These are phyloP conservation scores for Epichloe brachyelytri DNA, from an alignment of 2,329 filamentous ascomycete genomes.

Conservation along the genomic window DNA sequence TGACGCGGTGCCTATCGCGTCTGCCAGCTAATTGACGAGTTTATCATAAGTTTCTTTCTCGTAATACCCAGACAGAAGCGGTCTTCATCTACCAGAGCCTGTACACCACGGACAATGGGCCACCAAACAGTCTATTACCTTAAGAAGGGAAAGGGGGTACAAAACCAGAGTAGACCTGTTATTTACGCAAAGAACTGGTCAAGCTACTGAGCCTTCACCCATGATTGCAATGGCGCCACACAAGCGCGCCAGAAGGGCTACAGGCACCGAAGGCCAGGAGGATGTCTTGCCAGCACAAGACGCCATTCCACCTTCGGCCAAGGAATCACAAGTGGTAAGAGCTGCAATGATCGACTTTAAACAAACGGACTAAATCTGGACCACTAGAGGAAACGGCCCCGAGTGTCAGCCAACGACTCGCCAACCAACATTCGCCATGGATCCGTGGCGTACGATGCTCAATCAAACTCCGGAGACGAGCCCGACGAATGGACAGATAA, in stretches of 20 bases:
- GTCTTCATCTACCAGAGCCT: neutral
- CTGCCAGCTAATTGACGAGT: no score
- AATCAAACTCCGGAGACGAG: slow-evolving; percentile 4
- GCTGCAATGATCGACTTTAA: neutral
- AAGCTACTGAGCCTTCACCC: neutral
- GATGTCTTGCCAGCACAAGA: neutral
- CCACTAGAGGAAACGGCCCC: slow-evolving; percentile 13
- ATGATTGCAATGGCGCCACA: slow-evolving; percentile 15
- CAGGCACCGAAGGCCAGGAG: neutral
- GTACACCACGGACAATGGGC: neutral
- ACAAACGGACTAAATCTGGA: neutral
- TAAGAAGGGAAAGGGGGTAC: no score
- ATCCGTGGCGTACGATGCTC: neutral
- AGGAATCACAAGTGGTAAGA: slow-evolving; percentile 1
- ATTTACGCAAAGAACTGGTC: neutral
- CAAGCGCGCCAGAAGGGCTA: slow-evolving; percentile 30
- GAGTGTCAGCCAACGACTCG: slow-evolving; percentile 1
- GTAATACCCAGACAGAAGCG: no score
- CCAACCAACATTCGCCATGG: neutral
- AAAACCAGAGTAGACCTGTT: neutral
- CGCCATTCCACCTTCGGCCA: neutral
- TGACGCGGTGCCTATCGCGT: no score
- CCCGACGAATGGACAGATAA: neutral
- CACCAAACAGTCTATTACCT: no score
- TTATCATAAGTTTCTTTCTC: no score